Evolutionary conservation across 2,329 filamentous ascomycete species (phyloP).

Genomic region (Xylaria hypoxylon): DNA sequence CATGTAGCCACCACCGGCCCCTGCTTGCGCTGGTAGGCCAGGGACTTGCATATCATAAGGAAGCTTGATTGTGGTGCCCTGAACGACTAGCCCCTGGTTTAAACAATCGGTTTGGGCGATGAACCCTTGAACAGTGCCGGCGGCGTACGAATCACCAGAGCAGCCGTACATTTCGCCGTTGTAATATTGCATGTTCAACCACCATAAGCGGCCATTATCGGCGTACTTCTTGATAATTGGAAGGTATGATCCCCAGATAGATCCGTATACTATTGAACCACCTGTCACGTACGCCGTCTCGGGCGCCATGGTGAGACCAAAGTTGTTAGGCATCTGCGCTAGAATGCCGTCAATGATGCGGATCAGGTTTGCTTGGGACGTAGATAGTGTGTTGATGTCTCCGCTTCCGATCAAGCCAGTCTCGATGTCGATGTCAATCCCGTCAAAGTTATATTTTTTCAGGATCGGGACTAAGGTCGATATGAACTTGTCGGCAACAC

Average conservation of each 20-base stretch:
- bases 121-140: slow-evolving; percentile 51
- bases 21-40: slow-evolving; percentile 52
- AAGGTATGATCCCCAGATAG: slow-evolving; percentile 54
- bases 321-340: slow-evolving; percentile 65
- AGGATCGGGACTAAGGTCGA: slow-evolving; percentile 53
- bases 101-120: slow-evolving; percentile 54
- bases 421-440: slow-evolving; percentile 54
- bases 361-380: slow-evolving; percentile 52
- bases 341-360: slow-evolving; percentile 54
- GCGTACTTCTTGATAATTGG: slow-evolving; percentile 55
- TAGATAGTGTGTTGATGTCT: slow-evolving; percentile 48
- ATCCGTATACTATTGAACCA: slow-evolving; percentile 49
- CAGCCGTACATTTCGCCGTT: slow-evolving; percentile 55
- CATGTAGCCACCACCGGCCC: slow-evolving; percentile 53
- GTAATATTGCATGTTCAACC: slow-evolving; percentile 55
- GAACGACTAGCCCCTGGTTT: slow-evolving; percentile 49
- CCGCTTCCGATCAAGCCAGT: slow-evolving; percentile 50
- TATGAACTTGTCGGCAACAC: slow-evolving; percentile 52
- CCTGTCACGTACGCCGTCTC: slow-evolving; percentile 55
- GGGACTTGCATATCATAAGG: slow-evolving; percentile 53
- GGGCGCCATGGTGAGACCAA: slow-evolving; percentile 65
- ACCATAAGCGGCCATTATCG: slow-evolving; percentile 54
- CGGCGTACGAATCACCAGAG: slow-evolving; percentile 50
- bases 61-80: slow-evolving; percentile 50
- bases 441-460: slow-evolving; percentile 53